Evolutionary conservation across 495 filamentous ascomycete species (phyloP), one percentile per base, ranked within the genome.

Genomic region (Xylaria nigripes): DNA sequence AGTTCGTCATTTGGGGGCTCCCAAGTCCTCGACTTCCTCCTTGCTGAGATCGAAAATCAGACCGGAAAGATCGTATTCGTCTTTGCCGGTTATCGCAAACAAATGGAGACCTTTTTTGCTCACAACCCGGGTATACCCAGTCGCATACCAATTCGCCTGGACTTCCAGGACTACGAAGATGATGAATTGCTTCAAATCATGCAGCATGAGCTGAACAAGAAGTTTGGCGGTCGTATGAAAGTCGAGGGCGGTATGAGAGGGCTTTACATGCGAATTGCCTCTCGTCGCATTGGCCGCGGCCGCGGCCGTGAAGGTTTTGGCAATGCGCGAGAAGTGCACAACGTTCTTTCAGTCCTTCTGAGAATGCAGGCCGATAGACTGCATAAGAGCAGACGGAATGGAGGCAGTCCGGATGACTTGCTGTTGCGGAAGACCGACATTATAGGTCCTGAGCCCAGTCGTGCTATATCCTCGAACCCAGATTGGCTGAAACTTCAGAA

Each of bases 101-200:
- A 85, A 51, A 94, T 94, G 87, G 86, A 92, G 63, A 74, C 72
- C 9, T 89, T 94, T 68, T 89, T 87, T 48, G 78, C 76, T 0
- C 86, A 91, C 56, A 92, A 91, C 51, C 85, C 83, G 1, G 87
- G 89, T 1, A 66, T 93, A 8, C 70, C 79, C 0, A 89, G 86
- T 57, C 82, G 88, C 0, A 79, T 93, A 51, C 89, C 87, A 0
- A 68, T 82, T 36, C 64, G 73, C 16, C 60, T 92, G 21, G 70
- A 77, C 21, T 92, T 92, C 56, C 63, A 77, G 0, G 89, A 92
- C 41, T 91, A 89, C 57, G 66, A 74, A 0, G 84, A 91, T 36
- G 61, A 63, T 0, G 86, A 93, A 60, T 72, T 94, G 0, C 71
- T 76, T 38, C 69, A 72, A 18, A 86, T 87, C 6, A 67, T 90